Base-by-base conservation (phyloP, 768 basidiomycete genomes). In the Fomitopsis pulvina region DNA sequence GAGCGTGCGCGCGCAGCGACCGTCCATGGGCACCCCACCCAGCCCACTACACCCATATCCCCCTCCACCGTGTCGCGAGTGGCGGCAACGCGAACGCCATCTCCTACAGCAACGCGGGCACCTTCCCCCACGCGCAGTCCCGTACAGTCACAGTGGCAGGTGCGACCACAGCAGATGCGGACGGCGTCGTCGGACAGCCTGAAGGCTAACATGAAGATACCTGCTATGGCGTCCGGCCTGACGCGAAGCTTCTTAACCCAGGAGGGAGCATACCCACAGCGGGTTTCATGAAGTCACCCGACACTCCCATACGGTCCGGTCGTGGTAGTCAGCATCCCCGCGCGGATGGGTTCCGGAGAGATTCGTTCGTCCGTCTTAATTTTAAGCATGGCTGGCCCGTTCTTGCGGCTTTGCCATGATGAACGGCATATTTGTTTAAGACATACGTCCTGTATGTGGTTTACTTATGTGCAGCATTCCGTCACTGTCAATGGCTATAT, bases 171-270 rank as follows among this genome's bases (percentile, higher is more conserved):
- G 7, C 51, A 57, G n/a, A 11, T 39, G 27, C 47, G 52, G 28
- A 48, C 27, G 40, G 38, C 41, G 24, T 48, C 46, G 29, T 24
- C 29, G 9, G 47, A 48, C 18, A 49, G 53, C 48, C 49, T 48
- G 38, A 38, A 43, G 12, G 5, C 52, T n/a, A 16, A 32, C n/a
- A 46, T 52, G 47, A 50, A 45, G 32, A 45, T 44, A 18, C n/a
- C 38, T 1, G 39, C 56, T 21, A 20, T 27, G 41, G 48, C 48
- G 22, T 55, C 60, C 2, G 55, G 50, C 20, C 52, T 62, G 12
- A 55, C 60, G 8, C 47, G 57, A 24, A 56, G 50, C 45, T 52
- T 59, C 39, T 53, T 58, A 44, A 56, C 53, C 14, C 57, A 56
- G 49, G 60, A 58, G 7, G 40, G n/a, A n/a, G n/a, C 52, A 6